These are phyloP conservation scores for Solanum gandarillasii DNA, from an alignment of 257 asterid genomes.

Conservation along the genomic window DNA sequence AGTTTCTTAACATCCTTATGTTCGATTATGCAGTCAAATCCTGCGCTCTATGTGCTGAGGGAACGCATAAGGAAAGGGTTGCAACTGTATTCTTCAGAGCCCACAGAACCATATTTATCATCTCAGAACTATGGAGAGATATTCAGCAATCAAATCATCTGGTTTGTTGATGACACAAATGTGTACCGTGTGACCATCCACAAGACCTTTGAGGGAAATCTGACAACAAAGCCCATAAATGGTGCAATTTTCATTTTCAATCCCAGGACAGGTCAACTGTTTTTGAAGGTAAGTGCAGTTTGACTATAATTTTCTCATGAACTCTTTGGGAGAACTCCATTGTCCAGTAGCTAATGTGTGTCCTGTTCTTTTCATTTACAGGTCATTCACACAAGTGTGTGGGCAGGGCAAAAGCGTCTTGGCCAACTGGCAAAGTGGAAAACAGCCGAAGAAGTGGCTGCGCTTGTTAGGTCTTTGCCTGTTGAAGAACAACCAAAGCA, in stretches of 20 bases:
- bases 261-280: slow-evolving; percentile 95
- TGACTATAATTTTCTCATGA: background rate
- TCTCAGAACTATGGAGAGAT: slow-evolving; percentile 99
- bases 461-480: slow-evolving; percentile 88
- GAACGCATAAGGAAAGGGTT: slow-evolving; percentile 95
- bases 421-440: slow-evolving; percentile 99
- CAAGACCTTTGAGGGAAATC: slow-evolving; percentile 97
- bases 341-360: background rate
- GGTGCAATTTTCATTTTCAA: slow-evolving; percentile 97
- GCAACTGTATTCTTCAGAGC: slow-evolving; percentile 96
- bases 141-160: slow-evolving; percentile 93
- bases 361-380: slow-evolving; percentile 10
- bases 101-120: slow-evolving; percentile 94
- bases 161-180: slow-evolving; percentile 99
- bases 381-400: slow-evolving; percentile 99
- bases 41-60: slow-evolving; percentile 87
- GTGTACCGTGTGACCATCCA: slow-evolving; percentile 97
- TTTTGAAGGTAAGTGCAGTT: slow-evolving; percentile 56
- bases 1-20: background rate
- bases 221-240: slow-evolving; percentile 91
- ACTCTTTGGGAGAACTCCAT: background rate
- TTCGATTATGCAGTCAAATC: slow-evolving; percentile 65
- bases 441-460: slow-evolving; percentile 99
- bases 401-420: slow-evolving; percentile 99
- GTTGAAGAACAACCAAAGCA: slow-evolving; percentile 99